phyloP scores from a whole-genome alignment of 176 grass and related monocot genomes.

The Rhynchospora breviuscula region DNA sequence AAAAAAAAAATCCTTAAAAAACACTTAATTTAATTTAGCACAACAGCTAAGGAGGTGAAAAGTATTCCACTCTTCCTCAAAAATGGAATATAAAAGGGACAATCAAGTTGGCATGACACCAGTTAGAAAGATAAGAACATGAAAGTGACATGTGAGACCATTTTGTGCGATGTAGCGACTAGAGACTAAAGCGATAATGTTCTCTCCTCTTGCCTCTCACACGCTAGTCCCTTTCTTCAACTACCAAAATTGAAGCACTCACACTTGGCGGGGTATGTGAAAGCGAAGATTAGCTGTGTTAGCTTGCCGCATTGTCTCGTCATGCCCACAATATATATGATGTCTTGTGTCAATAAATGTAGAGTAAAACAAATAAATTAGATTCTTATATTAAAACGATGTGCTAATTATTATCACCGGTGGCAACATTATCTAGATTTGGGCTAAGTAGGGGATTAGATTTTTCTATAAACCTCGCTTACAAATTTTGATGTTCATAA shows the following conservation, averaged over 20 bases:
- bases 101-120: neutral
- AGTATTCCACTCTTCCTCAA: neutral
- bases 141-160: conserved; percentile 1
- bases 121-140: neutral
- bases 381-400: no score
- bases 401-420: no score
- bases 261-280: neutral
- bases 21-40: neutral
- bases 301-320: no score
- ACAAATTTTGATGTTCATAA: no score
- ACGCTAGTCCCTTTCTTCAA: neutral
- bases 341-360: no score
- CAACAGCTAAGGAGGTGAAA: neutral
- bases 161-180: neutral
- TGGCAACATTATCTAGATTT: no score
- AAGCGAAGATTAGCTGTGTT: no score
- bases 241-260: neutral
- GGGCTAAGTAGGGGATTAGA: no score
- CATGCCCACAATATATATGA: no score
- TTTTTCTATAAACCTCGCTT: no score
- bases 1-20: neutral
- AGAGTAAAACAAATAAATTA: no score
- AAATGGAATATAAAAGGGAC: neutral
- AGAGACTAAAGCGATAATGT: neutral
- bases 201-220: neutral